phyloP scores from a whole-genome alignment of 164 flowering plant genomes.

The Dillenia suffruticosa region DNA sequence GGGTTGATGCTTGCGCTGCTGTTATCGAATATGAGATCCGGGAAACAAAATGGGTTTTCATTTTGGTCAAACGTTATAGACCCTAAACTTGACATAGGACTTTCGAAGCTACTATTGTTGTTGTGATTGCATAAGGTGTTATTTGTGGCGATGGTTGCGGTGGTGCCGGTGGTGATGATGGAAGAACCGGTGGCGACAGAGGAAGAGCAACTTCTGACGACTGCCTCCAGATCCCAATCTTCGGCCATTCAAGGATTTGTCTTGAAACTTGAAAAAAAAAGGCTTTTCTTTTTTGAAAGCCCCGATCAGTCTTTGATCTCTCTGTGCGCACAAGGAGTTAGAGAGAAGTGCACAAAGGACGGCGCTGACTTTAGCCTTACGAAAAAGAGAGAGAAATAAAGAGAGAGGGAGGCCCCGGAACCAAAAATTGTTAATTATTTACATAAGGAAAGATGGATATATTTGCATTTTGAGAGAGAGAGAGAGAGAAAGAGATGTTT shows the following conservation, averaged over 20 bases:
- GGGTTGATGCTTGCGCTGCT: no score
- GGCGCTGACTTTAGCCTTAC: conserved; percentile 20
- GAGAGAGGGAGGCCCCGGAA: background rate
- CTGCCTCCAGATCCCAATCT: conserved; percentile 29
- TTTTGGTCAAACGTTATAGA: no score
- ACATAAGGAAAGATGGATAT: background rate
- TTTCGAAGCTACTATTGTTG: background rate
- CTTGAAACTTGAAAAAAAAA: no score
- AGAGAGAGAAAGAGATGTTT: no score
- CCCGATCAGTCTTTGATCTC: no score
- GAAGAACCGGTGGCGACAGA: conserved; percentile 2
- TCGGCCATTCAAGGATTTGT: conserved; percentile 4
- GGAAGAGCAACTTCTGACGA: conserved; percentile 21
- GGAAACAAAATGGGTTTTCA: no score
- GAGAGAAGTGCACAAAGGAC: conserved; percentile 1
- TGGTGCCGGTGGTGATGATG: conserved; percentile 3
- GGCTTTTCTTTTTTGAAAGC: no score
- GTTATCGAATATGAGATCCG: no score
- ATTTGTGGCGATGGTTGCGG: conserved; percentile 1
- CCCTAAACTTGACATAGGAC: no score
- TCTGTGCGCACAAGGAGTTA: background rate
- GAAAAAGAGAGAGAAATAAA: background rate
- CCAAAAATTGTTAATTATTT: no score
- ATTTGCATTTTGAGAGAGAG: no score
- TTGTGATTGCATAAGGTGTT: background rate